Evolutionary conservation across 148 eudicot species (phyloP).

Genomic region (Persicaria tinctoria): DNA sequence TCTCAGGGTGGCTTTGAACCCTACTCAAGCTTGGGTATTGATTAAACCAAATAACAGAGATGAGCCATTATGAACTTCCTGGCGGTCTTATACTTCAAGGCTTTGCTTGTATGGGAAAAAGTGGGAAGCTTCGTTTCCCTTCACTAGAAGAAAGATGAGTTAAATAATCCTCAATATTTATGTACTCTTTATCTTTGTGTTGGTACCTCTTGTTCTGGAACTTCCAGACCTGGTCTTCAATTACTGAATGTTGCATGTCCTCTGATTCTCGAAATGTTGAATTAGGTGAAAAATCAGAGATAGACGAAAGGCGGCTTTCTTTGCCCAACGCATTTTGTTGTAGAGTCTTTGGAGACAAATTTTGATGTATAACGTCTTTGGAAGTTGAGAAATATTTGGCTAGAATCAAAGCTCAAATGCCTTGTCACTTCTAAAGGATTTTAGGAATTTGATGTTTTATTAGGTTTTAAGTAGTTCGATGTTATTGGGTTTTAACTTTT

Average conservation of each 20-base stretch:
- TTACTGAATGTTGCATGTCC: background rate
- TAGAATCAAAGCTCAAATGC: too few relatives aligned
- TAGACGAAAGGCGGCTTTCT: too few relatives aligned
- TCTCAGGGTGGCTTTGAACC: constrained; percentile 79
- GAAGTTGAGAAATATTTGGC: too few relatives aligned
- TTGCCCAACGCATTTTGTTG: too few relatives aligned
- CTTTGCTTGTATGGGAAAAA: background rate
- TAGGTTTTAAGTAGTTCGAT: too few relatives aligned
- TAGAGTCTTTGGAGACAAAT: too few relatives aligned
- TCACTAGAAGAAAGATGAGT: background rate
- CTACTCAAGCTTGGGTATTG: constrained; percentile 74
- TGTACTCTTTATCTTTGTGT: background rate
- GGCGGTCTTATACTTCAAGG: background rate
- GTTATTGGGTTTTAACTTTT: too few relatives aligned
- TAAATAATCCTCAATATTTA: background rate
- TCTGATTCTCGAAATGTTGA: too few relatives aligned
- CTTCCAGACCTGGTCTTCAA: background rate
- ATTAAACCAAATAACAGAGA: constrained; percentile 26
- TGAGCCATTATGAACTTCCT: background rate
- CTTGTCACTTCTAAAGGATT: too few relatives aligned
- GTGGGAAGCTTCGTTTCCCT: background rate
- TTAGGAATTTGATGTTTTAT: too few relatives aligned
- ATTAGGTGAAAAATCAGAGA: too few relatives aligned
- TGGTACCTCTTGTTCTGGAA: background rate
- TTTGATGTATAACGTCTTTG: too few relatives aligned